These are phyloP conservation scores for Fusarium sp. DNA, from an alignment of 2,329 filamentous ascomycete species.

Conservation along the genomic window DNA sequence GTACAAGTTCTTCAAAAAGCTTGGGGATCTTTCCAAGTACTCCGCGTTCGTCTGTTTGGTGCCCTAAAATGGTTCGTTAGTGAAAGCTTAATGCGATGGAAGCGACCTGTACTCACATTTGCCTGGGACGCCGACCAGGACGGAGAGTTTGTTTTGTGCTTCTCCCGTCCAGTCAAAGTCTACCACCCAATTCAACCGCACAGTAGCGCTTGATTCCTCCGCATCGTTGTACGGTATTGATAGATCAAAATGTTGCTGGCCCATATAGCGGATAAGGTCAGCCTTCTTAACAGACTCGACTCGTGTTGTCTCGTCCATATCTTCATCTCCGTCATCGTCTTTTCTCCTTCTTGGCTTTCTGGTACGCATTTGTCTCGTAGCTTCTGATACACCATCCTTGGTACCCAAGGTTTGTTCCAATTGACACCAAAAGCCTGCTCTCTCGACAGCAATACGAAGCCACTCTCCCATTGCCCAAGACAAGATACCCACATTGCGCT, in stretches of 20 bases:
- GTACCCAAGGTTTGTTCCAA: constrained; percentile 61
- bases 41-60: constrained; percentile 66
- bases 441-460: constrained; percentile 68
- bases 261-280: constrained; percentile 66
- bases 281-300: constrained; percentile 41
- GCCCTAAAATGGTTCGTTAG: constrained; percentile 60
- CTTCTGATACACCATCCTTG: constrained; percentile 46
- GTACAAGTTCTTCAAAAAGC: constrained; percentile 70
- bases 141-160: constrained; percentile 67
- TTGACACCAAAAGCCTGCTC: constrained; percentile 72
- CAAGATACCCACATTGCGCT: constrained; percentile 68
- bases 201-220: constrained; percentile 52
- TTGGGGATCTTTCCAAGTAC: constrained; percentile 68
- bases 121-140: constrained; percentile 67
- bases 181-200: constrained; percentile 72
- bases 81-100: neutral
- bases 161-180: constrained; percentile 80
- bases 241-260: constrained; percentile 62
- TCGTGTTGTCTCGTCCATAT: constrained; percentile 17
- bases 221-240: constrained; percentile 51
- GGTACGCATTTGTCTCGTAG: constrained; percentile 41
- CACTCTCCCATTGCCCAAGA: constrained; percentile 78
- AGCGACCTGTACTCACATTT: constrained; percentile 66
- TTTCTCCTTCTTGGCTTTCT: constrained; percentile 42
- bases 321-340: constrained; percentile 40